A percentile compares a stretch with the other conserved stretches of the same genome.
phyloP scores from a whole-genome alignment of 176 grass and related monocot species.

The Carex littledalei region DNA sequence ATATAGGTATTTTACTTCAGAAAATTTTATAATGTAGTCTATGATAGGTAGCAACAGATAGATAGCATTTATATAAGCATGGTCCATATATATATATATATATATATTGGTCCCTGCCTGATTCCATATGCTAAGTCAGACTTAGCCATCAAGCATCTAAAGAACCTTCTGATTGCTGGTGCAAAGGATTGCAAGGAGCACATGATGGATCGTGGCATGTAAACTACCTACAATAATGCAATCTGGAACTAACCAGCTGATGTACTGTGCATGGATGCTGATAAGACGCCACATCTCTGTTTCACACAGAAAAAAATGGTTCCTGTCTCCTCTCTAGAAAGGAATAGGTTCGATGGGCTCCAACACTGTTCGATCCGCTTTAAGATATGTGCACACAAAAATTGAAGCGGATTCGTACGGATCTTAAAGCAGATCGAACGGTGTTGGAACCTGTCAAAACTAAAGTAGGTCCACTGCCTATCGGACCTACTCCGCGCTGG shows the following conservation, averaged over 20 bases:
- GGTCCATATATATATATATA: neutral
- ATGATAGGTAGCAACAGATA: neutral
- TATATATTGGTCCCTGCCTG: neutral
- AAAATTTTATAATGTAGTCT: neutral
- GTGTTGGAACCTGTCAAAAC: too few species aligned
- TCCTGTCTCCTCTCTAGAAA: neutral
- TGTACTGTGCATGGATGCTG: neutral
- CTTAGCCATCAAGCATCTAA: constrained; percentile 12
- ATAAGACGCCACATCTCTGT: neutral
- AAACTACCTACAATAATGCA: constrained; percentile 22
- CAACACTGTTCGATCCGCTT: too few species aligned
- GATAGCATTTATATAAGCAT: constrained; percentile 8
- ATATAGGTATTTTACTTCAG: too few species aligned
- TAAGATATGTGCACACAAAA: too few species aligned
- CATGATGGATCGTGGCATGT: constrained; percentile 22
- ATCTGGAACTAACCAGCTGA: neutral
- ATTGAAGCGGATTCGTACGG: too few species aligned
- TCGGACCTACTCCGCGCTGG: too few species aligned
- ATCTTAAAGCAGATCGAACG: too few species aligned
- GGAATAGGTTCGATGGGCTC: too few species aligned
- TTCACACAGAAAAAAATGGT: neutral
- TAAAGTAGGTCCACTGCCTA: too few species aligned
- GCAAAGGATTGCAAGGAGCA: neutral
- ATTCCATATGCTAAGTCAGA: constrained; percentile 14
- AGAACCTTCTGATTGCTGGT: neutral